Evolutionary conservation across 306 rosid genomes (phyloP), one percentile per base, ranked within the genome.

Genomic region (Elaeagnus macrophylla): DNA sequence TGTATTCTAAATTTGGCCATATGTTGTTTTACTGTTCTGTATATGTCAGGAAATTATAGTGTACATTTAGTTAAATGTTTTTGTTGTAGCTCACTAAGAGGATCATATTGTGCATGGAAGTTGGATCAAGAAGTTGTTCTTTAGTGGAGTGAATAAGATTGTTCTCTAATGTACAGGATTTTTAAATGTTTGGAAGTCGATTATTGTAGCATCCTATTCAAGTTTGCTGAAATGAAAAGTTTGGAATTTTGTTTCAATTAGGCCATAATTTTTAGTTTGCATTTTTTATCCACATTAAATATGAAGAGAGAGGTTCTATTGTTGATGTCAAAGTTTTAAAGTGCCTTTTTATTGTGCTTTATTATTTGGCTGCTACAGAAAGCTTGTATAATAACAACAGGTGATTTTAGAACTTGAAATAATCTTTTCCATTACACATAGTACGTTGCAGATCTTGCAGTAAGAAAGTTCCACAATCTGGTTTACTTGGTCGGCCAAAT

Each of bases 31-130:
- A 48, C 62, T 56, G 17, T 55, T 49, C 20, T 77, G 78, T 73
- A 82, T 68, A 75, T 72, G 73, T 59, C 69, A 67, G 69, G 53
- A 72, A 65, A 75, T 72, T 46, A 77, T 61, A 55, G 48, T 83
- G 80, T 68, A 63, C 75, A 74, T 54, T 64, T 65, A 46, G 71
- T 68, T 69, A 70, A 64, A 71, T 69, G 76, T 68, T 71, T 51
- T 53, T 55, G 69, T 52, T 69, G 61, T 55, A 35, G 61, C 68
- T 70, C 71, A 17, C 62, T 60, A 53, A 55, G 72, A 65, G 57
- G 76, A 46, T 69, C 53, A 54, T 58, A 42, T 61, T 74, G 67
- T 37, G 62, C 65, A 75, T 57, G 60, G 77, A 53, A 65, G 67
- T 44, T 43, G 71, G 57, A 52, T 45, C 65, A 36, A 60, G 68